phyloP scores from a whole-genome alignment of 1,139 yeast genomes.

The Hemisphaericaspora subhashii region DNA sequence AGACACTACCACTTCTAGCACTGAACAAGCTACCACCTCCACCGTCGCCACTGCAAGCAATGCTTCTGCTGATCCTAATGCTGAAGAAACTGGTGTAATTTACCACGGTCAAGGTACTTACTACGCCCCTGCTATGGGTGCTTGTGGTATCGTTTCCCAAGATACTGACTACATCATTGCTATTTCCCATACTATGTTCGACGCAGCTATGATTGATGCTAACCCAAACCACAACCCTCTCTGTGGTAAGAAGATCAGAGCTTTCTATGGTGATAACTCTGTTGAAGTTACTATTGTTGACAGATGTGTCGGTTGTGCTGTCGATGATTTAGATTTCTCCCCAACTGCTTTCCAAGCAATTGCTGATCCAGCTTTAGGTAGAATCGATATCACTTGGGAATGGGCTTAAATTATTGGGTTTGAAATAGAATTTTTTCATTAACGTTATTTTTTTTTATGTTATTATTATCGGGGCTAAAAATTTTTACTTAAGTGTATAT shows the following conservation, averaged over 20 bases:
- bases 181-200: constrained; percentile 36
- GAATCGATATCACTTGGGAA: constrained; percentile 46
- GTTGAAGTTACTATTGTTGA: constrained; percentile 47
- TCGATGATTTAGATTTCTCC: constrained; percentile 45
- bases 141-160: constrained; percentile 53
- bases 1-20: constrained; percentile 27
- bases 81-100: constrained; percentile 9
- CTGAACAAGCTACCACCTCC: constrained; percentile 20
- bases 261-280: constrained; percentile 38
- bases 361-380: constrained; percentile 41
- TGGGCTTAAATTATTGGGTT: constrained; percentile 20
- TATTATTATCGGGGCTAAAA: constrained; percentile 1
- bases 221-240: constrained; percentile 45
- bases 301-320: constrained; percentile 41
- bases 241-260: constrained; percentile 45
- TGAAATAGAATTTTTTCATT: neutral
- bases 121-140: constrained; percentile 59
- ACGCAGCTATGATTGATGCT: constrained; percentile 29
- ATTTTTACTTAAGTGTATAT: constrained; percentile 2
- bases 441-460: neutral
- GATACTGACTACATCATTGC: constrained; percentile 53
- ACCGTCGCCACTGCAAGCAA: constrained; percentile 19
- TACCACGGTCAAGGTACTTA: constrained; percentile 57
- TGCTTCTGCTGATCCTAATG: constrained; percentile 15
- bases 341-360: constrained; percentile 41